Evolutionary conservation across 2,329 filamentous ascomycete species (phyloP).

Genomic region (Monosporascus sp.): DNA sequence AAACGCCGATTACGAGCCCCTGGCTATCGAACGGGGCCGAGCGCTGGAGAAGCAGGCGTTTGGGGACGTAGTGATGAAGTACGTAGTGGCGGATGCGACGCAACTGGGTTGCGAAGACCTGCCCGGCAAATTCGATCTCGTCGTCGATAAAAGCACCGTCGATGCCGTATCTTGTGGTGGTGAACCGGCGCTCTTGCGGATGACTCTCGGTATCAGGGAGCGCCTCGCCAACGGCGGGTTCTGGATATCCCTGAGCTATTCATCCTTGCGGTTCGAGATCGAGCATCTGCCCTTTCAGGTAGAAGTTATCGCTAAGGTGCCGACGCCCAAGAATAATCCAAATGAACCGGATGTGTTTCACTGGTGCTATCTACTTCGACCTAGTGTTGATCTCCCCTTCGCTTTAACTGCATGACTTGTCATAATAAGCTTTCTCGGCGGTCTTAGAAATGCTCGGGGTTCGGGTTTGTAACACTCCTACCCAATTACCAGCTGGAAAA

Average conservation of each 20-base stretch:
- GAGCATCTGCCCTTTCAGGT: constrained; percentile 35
- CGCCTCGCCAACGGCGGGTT: constrained; percentile 31
- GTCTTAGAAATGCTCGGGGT: no score
- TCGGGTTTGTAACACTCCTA: no score
- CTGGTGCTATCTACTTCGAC: constrained; percentile 39
- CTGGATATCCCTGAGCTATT: constrained; percentile 46
- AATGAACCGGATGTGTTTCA: constrained; percentile 42
- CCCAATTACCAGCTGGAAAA: no score
- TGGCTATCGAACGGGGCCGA: constrained; percentile 38
- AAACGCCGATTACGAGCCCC: constrained; percentile 46
- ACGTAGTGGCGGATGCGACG: constrained; percentile 41
- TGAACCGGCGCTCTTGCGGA: constrained; percentile 28
- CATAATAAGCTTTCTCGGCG: no score
- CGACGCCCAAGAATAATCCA: constrained; percentile 32
- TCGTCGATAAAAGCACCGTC: constrained; percentile 44
- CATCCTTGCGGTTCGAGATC: constrained; percentile 33
- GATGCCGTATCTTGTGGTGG: constrained; percentile 44
- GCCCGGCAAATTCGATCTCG: constrained; percentile 30
- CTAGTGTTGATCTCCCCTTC: constrained; percentile 4
- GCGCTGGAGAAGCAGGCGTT: constrained; percentile 35
- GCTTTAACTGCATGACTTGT: no score
- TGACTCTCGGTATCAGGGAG: constrained; percentile 31
- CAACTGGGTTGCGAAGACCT: constrained; percentile 20
- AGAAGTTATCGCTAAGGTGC: constrained; percentile 35
- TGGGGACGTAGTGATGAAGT: constrained; percentile 37